Base-by-base conservation (phyloP, 1,284 basidiomycete species). In the Naganishia sp. region DNA sequence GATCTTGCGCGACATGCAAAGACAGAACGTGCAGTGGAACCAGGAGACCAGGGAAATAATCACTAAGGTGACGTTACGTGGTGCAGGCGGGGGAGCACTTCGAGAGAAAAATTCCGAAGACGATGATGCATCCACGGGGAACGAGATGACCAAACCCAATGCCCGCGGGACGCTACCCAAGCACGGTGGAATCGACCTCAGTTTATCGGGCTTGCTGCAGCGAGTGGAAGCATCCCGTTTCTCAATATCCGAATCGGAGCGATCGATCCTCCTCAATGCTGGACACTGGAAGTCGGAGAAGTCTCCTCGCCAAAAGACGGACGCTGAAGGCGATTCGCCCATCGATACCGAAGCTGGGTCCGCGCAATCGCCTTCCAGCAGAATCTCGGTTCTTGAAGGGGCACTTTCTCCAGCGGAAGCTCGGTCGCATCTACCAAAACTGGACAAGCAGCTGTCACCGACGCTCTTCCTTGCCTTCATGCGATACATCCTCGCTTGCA, bases 401-500 rank as follows among this genome's bases (percentile, higher is more conserved):
- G 59, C 59, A 28, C 39, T 50, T 16, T 39, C 64, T 15, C 48
- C 48, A 13, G 45, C 46, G 11, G 48, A 45, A 5, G 64, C 55
- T 36, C 64, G 48, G 13, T 42, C 64, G 4, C 55, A 50, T n/a
- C 55, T 65, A 11, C 48, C 54, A n/a, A 46, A 54, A 3, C 15
- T 36, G 39, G 48, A 55, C 48, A 16, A 25, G 25, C 48, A 50
- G 23, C 45, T 56, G 2, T 56, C 64, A 1, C 54, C 64, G 2
- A 31, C 54, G 15, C 55, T 65, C 25, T 65, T 56, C 36, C 64
- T 65, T 25, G 64, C 64, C 18, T 65, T 52, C 39, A 23, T 56
- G 46, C 54, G 55, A 28, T 65, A 65, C 23, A 48, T 57, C 6
- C 54, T 65, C 16, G 59, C 59, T 18, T 50, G 48, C 33, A 56